Evolutionary conservation across 2,329 filamentous ascomycete genomes (phyloP), one percentile per base, ranked within the genome.

Genomic region (Thermomyces lanuginosus): DNA sequence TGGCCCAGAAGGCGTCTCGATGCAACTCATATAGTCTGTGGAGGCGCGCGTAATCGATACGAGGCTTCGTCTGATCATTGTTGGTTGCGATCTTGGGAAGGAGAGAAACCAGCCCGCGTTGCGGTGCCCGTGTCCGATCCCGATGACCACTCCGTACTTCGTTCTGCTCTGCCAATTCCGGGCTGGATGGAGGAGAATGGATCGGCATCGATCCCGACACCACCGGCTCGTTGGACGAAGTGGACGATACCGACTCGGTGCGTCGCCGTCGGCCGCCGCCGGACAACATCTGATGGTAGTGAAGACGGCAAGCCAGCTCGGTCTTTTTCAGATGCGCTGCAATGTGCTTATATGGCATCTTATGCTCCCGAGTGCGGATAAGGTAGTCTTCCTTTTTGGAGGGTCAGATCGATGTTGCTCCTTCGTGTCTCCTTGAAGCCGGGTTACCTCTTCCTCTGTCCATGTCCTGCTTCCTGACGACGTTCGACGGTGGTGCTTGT

Each of bases 261-360:
- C 78, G 70, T 63, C 80, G 81, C 49, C 78, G 76, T 42, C 78
- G 74, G 56, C 78, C 80, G 59, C 69, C 80, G 32, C 78, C 78
- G 48, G 83, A 79, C 37, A 76, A 82, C 36, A 89, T 66, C 46
- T 89, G 80, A 46, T 91, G 80, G 49, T 81, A 86, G 55, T 89
- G 81, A 36, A 91, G 67, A 36, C 81, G 79, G 57, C 80, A 91
- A 24, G 80, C 80, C 33, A 89, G 63, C 58, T 89, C 80, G 1
- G 80, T 89, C 63, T 89, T 91, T 57, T 83, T 81, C 40, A 89
- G 60, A 42, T 84, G 76, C 32, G 75, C 70, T 32, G 80, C 80
- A 47, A 89, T 89, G 49, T 86, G 78, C 63, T 86, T 89, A 57
- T 89, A 89, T 1, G 80, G 80, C 72, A 86, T 82, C 58, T 86